phyloP scores from a whole-genome alignment of 1,139 yeast species.

The Pichia sp. region DNA sequence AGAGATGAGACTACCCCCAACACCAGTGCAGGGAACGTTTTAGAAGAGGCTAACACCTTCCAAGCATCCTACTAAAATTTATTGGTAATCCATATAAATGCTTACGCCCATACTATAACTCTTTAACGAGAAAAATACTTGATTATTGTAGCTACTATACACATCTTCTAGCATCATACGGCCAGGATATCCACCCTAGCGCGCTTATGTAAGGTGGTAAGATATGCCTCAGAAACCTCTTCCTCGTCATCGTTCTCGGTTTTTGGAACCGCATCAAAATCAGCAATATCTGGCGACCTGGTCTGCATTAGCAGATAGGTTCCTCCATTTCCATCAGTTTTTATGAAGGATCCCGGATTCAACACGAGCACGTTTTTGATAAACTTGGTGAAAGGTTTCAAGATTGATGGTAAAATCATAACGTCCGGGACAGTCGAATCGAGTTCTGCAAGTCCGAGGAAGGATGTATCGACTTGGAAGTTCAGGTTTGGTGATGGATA shows the following conservation, averaged over 20 bases:
- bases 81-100: too few species aligned
- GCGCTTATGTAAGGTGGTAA: conserved; percentile 70
- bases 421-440: conserved; percentile 75
- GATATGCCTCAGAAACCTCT: conserved; percentile 37
- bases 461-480: conserved; percentile 37
- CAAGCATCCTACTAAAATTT: too few species aligned
- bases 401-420: conserved; percentile 69
- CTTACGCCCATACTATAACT: too few species aligned
- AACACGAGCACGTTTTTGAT: conserved; percentile 71
- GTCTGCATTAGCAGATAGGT: conserved; percentile 54
- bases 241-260: conserved; percentile 35
- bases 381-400: conserved; percentile 66
- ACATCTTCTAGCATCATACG: conserved; percentile 22
- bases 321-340: conserved; percentile 51
- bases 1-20: too few species aligned
- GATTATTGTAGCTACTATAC: too few species aligned
- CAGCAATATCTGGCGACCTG: conserved; percentile 40
- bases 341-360: conserved; percentile 73
- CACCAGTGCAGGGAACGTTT: too few species aligned
- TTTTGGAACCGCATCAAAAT: conserved; percentile 30
- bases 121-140: too few species aligned
- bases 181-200: conserved; percentile 67
- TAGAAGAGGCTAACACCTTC: too few species aligned
- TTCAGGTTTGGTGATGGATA: conserved; percentile 61
- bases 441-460: conserved; percentile 72